Percentiles rank a stretch among this genome's conserved stretches.
Conservation (phyloP, 805 yeast genomes). For the Scheffersomyces coipomensis region DNA sequence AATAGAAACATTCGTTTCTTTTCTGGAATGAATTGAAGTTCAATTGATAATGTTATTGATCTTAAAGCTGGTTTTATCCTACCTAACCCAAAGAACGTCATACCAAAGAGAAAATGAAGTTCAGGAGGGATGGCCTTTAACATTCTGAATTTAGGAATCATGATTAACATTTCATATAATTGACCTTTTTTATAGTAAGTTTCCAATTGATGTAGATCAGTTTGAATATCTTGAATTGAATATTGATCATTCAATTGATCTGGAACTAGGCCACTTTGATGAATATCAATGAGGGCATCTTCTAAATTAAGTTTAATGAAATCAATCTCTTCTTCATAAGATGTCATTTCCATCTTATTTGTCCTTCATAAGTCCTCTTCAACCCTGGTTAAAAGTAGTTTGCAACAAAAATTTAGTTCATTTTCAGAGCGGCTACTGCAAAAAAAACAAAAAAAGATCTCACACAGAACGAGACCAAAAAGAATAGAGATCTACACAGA, state of each 20-base stretch:
- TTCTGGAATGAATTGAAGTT: not conserved
- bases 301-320: not conserved
- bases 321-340: too few relatives aligned
- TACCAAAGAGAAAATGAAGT: not conserved
- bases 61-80: constrained; percentile 2
- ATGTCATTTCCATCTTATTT: too few relatives aligned
- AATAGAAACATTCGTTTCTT: constrained; percentile 1
- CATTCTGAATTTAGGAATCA: not conserved
- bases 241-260: not conserved
- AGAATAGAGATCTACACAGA: too few relatives aligned
- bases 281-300: not conserved
- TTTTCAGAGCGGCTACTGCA: too few relatives aligned
- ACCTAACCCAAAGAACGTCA: constrained; percentile 2
- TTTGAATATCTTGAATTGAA: not conserved
- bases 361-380: too few relatives aligned
- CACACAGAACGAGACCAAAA: too few relatives aligned
- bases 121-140: not conserved
- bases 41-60: constrained; percentile 4
- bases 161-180: not conserved
- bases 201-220: not conserved
- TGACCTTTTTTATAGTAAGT: not conserved
- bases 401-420: too few relatives aligned
- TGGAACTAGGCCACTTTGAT: not conserved
- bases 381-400: too few relatives aligned
- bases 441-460: too few relatives aligned